phyloP scores from a whole-genome alignment of 371 early-diverging fungal genomes.

The Rhizopus arrhizus region DNA sequence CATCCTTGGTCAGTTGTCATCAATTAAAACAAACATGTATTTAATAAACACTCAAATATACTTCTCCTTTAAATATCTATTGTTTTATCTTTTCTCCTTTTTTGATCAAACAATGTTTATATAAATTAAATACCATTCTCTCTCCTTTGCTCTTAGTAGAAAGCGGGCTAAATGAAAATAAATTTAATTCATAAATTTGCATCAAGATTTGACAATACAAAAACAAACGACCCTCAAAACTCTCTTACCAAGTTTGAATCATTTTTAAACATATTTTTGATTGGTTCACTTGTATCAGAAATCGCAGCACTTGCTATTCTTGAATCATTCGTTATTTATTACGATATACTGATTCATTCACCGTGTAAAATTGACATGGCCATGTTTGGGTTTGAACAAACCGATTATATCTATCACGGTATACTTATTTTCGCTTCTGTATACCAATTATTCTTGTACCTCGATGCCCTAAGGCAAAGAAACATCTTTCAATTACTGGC shows the following conservation, averaged over 20 bases:
- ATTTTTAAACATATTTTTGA: no score
- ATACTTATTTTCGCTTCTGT: slow-evolving; percentile 13
- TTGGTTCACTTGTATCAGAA: background rate
- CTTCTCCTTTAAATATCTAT: background rate
- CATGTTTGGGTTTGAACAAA: slow-evolving; percentile 12
- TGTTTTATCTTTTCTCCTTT: background rate
- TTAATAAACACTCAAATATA: background rate
- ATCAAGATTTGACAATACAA: background rate
- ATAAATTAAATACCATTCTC: no score
- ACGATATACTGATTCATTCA: slow-evolving; percentile 14
- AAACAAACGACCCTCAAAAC: background rate
- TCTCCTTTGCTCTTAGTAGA: no score
- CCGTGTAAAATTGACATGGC: slow-evolving; percentile 8
- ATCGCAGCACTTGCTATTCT: slow-evolving; percentile 5
- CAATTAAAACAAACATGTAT: slow-evolving; percentile 28
- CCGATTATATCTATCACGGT: slow-evolving; percentile 22
- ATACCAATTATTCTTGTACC: slow-evolving; percentile 17
- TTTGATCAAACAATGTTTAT: background rate
- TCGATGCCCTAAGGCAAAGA: slow-evolving; percentile 21
- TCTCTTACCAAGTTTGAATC: background rate
- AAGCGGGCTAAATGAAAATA: no score
- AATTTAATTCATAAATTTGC: background rate
- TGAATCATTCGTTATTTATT: slow-evolving; percentile 19
- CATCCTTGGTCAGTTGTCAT: slow-evolving; percentile 74
- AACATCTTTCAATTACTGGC: slow-evolving; percentile 15